These are phyloP conservation scores for Dendrocalamus latiflorus DNA, from an alignment of 202 grass and related monocot species.

Conservation along the genomic window DNA sequence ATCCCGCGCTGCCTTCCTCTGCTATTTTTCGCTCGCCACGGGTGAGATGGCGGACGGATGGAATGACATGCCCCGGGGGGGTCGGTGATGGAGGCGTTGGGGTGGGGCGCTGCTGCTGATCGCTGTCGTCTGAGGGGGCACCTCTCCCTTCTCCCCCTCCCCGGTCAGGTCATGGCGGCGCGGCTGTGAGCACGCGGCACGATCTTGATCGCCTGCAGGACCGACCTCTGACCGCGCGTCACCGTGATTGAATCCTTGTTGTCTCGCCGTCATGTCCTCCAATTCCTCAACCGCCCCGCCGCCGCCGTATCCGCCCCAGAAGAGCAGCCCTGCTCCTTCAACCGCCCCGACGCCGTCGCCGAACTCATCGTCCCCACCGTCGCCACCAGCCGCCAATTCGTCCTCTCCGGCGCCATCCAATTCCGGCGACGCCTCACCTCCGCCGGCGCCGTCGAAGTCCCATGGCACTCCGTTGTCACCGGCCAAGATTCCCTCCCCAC, in stretches of 20 bases:
- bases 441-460: constrained; percentile 19
- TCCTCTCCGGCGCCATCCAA: constrained; percentile 11
- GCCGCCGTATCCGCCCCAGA: not conserved
- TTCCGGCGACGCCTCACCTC: not conserved
- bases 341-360: constrained; percentile 5
- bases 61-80: not conserved
- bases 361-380: not conserved
- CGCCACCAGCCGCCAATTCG: not conserved
- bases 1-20: not conserved
- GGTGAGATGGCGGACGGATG: constrained; percentile 17
- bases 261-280: constrained; percentile 43
- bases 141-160: not conserved
- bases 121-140: not conserved
- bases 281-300: constrained; percentile 39
- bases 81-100: not conserved
- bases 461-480: not conserved
- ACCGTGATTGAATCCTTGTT: not conserved
- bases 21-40: not conserved
- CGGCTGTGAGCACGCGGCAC: not conserved
- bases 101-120: not conserved
- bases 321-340: not conserved
- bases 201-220: not conserved
- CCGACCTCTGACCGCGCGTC: not conserved
- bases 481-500: not conserved
- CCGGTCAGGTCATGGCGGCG: not conserved